Evolutionary conservation across 1,284 basidiomycete species (phyloP), one percentile per base, ranked within the genome.

Genomic region (Ganoderma sinense): DNA sequence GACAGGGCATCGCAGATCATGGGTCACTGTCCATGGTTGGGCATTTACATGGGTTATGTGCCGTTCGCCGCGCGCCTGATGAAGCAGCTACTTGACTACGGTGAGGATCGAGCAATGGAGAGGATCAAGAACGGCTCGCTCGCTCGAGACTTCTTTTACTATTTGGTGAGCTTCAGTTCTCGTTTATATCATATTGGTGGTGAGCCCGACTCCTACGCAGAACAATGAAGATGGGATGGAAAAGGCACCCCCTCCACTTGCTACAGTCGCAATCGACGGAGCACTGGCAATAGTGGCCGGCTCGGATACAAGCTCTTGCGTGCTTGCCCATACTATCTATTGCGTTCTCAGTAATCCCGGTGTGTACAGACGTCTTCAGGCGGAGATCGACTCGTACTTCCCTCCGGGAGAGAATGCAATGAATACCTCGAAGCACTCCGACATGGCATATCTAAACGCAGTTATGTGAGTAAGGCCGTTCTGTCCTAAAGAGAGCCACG

Each of bases 391-490:
- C 62, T 65, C 48, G 0, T 73, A 65, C 29, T 80, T 77, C 62
- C 76, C 77, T 0, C 64, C 64, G 4, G 78, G 75, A 14, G 75
- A 78, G 60, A 74, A 81, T 56, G 65, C 76, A 1, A 45, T 77
- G 23, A 75, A 79, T 45, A 62, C 72, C 0, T 62, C 64, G 29
- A 71, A 73, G 33, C 75, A 78, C 51, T 60, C 60, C 2, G 65
- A 76, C 2, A 77, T 82, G 76, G 69, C 67, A 5, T 82, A 72
- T 71, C 69, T 82, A 29, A 79, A 78, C 43, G 80, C 80, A 43
- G 66, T 72, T 48, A 77, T 80, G 79, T 81, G 56, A 66, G 78
- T 72, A 7, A 4, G 16, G 39, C 14, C 2, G 1, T 8, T 23
- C 1, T 68, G 51, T 72, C 66, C 68, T 64, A 72, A 69, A 23